phyloP scores from a whole-genome alignment of 2,329 filamentous ascomycete genomes.

The Curvularia eragrostidis region DNA sequence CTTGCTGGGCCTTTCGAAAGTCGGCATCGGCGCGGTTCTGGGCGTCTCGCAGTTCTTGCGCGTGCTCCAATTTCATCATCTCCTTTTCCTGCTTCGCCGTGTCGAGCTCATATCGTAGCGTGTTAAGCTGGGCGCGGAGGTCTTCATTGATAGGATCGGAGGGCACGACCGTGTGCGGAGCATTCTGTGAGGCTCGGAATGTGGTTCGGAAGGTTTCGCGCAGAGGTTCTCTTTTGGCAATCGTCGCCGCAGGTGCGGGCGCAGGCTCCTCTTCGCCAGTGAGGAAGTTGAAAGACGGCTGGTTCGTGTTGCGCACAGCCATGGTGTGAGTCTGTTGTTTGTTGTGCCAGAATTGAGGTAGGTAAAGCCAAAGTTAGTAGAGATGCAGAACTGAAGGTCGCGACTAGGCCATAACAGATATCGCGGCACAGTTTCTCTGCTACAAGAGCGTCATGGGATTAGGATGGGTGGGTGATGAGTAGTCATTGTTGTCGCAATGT shows the following conservation, averaged over 20 bases:
- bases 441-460: background rate
- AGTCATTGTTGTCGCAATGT: constrained; percentile 18
- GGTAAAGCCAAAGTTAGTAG: background rate
- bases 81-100: constrained; percentile 89
- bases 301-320: constrained; percentile 46
- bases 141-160: constrained; percentile 68
- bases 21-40: constrained; percentile 85
- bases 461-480: background rate
- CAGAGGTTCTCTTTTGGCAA: constrained; percentile 44
- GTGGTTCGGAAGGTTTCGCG: constrained; percentile 52
- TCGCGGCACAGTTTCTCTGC: background rate
- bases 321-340: constrained; percentile 29
- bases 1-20: constrained; percentile 70
- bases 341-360: background rate
- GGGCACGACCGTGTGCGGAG: constrained; percentile 46
- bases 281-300: constrained; percentile 58
- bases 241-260: constrained; percentile 39
- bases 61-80: constrained; percentile 76
- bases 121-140: constrained; percentile 87
- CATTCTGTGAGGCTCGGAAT: constrained; percentile 53
- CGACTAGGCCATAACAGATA: constrained; percentile 4
- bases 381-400: background rate
- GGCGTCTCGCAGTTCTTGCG: constrained; percentile 81
- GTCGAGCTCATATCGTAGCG: constrained; percentile 84
- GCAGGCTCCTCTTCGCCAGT: constrained; percentile 51